Conservation (phyloP, 2,329 filamentous ascomycete genomes). For the Aspergillus sp. region DNA sequence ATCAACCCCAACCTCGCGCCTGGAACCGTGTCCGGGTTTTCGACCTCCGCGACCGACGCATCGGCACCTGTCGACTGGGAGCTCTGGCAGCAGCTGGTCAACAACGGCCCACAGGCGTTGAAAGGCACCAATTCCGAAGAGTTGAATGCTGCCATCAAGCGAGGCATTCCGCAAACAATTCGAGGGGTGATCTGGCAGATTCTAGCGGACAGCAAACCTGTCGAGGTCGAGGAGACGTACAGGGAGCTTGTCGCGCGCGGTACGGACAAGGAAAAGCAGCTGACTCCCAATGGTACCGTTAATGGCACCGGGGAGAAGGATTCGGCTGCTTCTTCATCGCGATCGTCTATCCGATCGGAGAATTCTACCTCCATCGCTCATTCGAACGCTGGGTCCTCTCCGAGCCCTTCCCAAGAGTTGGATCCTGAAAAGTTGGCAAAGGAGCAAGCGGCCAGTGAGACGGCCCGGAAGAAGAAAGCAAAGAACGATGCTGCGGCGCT, state of each 20-base stretch:
- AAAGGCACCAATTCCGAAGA: constrained; percentile 85
- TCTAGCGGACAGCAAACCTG: constrained; percentile 89
- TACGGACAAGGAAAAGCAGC: constrained; percentile 73
- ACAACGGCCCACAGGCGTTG: constrained; percentile 87
- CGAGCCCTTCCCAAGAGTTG: constrained; percentile 61
- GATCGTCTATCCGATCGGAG: constrained; percentile 81
- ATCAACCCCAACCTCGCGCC: constrained; percentile 73
- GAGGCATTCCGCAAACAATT: constrained; percentile 90
- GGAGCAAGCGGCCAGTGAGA: constrained; percentile 61
- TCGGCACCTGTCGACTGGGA: constrained; percentile 90
- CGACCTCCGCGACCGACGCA: constrained; percentile 65
- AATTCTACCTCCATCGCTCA: constrained; percentile 62
- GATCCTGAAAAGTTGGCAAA: constrained; percentile 65
- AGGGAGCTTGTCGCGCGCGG: constrained; percentile 75
- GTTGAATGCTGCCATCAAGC: constrained; percentile 84
- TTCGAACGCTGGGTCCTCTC: constrained; percentile 54
- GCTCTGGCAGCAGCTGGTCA: constrained; percentile 93
- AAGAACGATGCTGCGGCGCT: constrained; percentile 74
- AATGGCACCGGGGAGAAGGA: constrained; percentile 65
- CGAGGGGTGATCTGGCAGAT: constrained; percentile 99
- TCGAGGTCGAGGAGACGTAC: constrained; percentile 85
- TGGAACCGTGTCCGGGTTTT: constrained; percentile 80
- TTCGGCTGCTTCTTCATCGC: constrained; percentile 66
- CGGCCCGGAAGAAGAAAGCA: constrained; percentile 72
- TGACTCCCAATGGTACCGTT: constrained; percentile 48